Evolutionary conservation across 768 basidiomycete genomes (phyloP).

Genomic region (Trametes maxima): DNA sequence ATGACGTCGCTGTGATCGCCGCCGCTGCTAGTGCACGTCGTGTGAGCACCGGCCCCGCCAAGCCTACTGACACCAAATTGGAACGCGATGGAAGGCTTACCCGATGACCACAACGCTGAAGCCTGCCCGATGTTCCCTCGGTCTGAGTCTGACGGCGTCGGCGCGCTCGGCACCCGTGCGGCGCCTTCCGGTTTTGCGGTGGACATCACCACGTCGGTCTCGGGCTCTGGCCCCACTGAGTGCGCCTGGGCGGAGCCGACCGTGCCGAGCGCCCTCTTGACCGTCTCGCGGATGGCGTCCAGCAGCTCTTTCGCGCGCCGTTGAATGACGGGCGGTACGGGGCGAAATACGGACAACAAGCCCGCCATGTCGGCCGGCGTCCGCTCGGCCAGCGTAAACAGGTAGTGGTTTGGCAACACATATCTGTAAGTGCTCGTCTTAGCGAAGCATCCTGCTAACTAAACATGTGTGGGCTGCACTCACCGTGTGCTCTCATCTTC

Average conservation of each 20-base stretch:
- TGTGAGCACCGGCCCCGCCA: background rate
- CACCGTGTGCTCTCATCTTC: slow-evolving; percentile 88
- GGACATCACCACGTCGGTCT: slow-evolving; percentile 1
- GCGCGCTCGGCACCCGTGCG: background rate
- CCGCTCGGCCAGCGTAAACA: slow-evolving; percentile 74
- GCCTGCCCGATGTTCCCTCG: too few species aligned
- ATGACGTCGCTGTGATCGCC: slow-evolving; percentile 16
- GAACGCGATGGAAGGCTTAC: background rate
- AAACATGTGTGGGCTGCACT: slow-evolving; percentile 26
- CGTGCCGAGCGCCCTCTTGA: slow-evolving; percentile 33
- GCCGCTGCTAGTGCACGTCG: slow-evolving; percentile 5
- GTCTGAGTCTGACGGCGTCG: background rate
- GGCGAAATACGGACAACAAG: slow-evolving; percentile 59
- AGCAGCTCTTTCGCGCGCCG: slow-evolving; percentile 64
- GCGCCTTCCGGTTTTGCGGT: background rate
- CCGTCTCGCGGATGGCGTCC: slow-evolving; percentile 56
- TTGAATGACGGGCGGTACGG: slow-evolving; percentile 64
- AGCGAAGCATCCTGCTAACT: background rate
- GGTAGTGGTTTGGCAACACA: slow-evolving; percentile 71
- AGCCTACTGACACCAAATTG: background rate
- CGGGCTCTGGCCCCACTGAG: background rate
- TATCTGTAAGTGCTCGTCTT: slow-evolving; percentile 47
- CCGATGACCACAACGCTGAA: background rate
- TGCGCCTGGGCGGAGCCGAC: background rate
- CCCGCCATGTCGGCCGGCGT: slow-evolving; percentile 67